phyloP scores from a whole-genome alignment of 768 basidiomycete genomes.

The Mrakia gelida region DNA sequence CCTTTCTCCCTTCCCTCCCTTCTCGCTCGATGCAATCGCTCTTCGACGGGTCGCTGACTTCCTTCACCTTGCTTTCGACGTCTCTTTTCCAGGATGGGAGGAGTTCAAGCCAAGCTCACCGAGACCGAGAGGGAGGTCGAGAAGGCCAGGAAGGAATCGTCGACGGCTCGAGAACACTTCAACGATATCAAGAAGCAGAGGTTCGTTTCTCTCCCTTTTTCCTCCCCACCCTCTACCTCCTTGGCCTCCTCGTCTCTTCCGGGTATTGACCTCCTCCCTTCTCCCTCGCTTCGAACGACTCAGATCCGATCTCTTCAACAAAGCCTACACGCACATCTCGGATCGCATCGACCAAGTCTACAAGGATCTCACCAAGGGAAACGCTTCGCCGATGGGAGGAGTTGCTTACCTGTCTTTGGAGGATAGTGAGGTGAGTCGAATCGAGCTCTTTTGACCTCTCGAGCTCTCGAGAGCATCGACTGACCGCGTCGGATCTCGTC shows the following conservation, averaged over 20 bases:
- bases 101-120: slow-evolving; percentile 63
- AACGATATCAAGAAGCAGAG: slow-evolving; percentile 77
- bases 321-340: slow-evolving; percentile 92
- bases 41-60: slow-evolving; percentile 50
- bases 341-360: slow-evolving; percentile 92
- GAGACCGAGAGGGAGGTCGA: slow-evolving; percentile 92
- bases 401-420: slow-evolving; percentile 94
- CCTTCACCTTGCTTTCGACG: slow-evolving; percentile 50
- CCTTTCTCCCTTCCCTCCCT: background rate
- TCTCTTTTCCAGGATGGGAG: slow-evolving; percentile 36
- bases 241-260: background rate
- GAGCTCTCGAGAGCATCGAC: background rate
- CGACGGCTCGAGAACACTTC: slow-evolving; percentile 83
- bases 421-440: slow-evolving; percentile 72
- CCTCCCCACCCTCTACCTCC: background rate
- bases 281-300: background rate
- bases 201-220: slow-evolving; percentile 51
- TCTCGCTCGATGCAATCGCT: background rate
- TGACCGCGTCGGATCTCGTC: background rate
- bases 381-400: slow-evolving; percentile 87
- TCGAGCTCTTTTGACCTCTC: background rate
- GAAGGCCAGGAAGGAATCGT: slow-evolving; percentile 82
- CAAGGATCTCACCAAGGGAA: slow-evolving; percentile 95
- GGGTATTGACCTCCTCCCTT: background rate
- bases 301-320: slow-evolving; percentile 83